These are phyloP conservation scores for Chaetomium sp. DNA, from an alignment of 2,329 filamentous ascomycete species.

Conservation along the genomic window DNA sequence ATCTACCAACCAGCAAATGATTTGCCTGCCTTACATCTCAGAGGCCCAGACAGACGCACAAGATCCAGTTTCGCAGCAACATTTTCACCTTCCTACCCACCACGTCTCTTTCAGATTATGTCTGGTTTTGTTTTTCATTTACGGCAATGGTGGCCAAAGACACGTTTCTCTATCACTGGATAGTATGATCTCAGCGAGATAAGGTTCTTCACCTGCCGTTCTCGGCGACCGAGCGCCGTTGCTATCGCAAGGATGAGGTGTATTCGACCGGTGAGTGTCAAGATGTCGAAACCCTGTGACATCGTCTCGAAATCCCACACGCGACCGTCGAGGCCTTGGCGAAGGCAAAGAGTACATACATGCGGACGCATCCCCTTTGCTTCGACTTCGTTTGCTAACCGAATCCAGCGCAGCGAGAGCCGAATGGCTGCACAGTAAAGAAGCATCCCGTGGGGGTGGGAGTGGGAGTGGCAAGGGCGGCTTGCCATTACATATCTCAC, in stretches of 20 bases:
- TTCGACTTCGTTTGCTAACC: not conserved
- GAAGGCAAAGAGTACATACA: not conserved
- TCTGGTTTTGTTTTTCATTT: not conserved
- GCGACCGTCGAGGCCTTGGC: not conserved
- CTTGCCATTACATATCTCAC: not conserved
- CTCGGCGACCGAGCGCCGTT: conserved; percentile 9
- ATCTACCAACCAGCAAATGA: not conserved
- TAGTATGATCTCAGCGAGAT: conserved; percentile 5
- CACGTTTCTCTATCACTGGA: conserved; percentile 17
- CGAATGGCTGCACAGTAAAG: not conserved
- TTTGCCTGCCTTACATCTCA: not conserved
- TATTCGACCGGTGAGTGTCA: not conserved
- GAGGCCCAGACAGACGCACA: not conserved
- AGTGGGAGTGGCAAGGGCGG: not conserved
- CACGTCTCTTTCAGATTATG: not conserved
- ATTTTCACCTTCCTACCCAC: not conserved
- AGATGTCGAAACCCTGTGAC: not conserved
- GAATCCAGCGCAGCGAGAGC: not conserved
- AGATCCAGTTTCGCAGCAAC: not conserved
- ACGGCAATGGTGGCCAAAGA: not conserved
- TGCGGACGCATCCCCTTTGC: not conserved
- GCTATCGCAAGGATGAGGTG: conserved; percentile 1
- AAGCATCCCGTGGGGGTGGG: not conserved
- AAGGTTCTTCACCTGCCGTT: conserved; percentile 15
- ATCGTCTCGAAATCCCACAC: not conserved